Evolutionary conservation across 352 stramenopile genomes (phyloP), one percentile per base, ranked within the genome.

Genomic region (Plasmopara muralis): DNA sequence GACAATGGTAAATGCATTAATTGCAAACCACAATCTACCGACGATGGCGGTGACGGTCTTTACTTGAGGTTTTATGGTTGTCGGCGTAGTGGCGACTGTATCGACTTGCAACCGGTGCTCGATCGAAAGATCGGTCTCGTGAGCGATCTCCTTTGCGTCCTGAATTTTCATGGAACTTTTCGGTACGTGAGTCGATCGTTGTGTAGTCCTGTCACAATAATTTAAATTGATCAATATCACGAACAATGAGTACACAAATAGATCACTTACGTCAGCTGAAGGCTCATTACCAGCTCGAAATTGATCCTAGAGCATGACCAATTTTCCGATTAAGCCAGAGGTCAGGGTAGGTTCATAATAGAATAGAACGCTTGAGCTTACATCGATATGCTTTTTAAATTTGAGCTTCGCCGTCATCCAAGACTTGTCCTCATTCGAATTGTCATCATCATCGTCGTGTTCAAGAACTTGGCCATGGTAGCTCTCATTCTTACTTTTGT

Each of bases 351-450:
- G 9, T 28, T 16, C 20, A 34, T 6, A 33, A 46, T 13, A 34
- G 31, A 9, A 2, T 31, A 25, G 3, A 25, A 3, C 20, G 20
- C 20, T 25, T 14, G 0, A 33, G 31, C 57, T 54, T 74, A 92
- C 84, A 53, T 95, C 85, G 30, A 93, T 90, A 60, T 95, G 85
- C 45, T 92, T 92, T 55, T 86, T 89, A 62, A 93, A 93, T 66
- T 89, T 89, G 42, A 95, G 74, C 60, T 93, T 89, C n/a, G 78
- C 75, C 0, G 72, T 76, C 77, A 91, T 89, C 85, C 85, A 95
- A 10, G 78, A 87, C 33, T 68, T 70, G 51, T 84, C 77, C 5
- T 73, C 61, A 34, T 68, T 69, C 9, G 50, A 60, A 44, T 62
- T 64, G 38, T 74, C 57, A 12, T 66, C 49, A 5, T 72, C 68